Percentiles rank a stretch among this genome's conserved stretches.
phyloP scores from a whole-genome alignment of 768 basidiomycete genomes.

The Amyloporia xantha region DNA sequence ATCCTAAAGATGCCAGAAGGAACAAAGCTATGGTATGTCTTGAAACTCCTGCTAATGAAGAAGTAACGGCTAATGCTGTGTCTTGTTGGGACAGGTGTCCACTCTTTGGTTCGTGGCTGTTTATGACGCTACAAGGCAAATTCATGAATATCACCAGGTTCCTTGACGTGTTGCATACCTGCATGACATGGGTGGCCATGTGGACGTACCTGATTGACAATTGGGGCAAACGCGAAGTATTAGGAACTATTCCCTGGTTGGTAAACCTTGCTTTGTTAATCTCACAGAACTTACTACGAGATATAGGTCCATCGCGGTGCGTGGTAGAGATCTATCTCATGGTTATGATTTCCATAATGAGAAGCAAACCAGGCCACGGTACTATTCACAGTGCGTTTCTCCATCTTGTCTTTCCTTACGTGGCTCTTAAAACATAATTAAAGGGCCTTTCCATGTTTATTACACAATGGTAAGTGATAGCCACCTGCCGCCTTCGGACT shows the following conservation, averaged over 20 bases:
- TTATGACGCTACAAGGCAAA: no score
- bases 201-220: not conserved
- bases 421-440: no score
- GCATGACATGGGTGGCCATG: not conserved
- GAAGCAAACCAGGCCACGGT: not conserved
- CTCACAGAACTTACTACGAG: not conserved
- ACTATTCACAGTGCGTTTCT: not conserved
- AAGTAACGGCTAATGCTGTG: no score
- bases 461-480: no score
- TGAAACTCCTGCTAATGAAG: not conserved
- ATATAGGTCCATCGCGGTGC: not conserved
- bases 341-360: not conserved
- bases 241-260: not conserved
- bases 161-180: not conserved
- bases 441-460: no score
- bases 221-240: not conserved
- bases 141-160: not conserved
- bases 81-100: no score
- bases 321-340: not conserved
- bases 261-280: not conserved
- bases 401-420: no score
- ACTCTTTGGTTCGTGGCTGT: no score
- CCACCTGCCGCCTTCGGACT: no score
- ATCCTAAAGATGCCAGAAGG: not conserved
- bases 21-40: conserved; percentile 2